Base-by-base conservation (phyloP, 1,139 yeast species). In the Saccharomyces hybrid region DNA sequence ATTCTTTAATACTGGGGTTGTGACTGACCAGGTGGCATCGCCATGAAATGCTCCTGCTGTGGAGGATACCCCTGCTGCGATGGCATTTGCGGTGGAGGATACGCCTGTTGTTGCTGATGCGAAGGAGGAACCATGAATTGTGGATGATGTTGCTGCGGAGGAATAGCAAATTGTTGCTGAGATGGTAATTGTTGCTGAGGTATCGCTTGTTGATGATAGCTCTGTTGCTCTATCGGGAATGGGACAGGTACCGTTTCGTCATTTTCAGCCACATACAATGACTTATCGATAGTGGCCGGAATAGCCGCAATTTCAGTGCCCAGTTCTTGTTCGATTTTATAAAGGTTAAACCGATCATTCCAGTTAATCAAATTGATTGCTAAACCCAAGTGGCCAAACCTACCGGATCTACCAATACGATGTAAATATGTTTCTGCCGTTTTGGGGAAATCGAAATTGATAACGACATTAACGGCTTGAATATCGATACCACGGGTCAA, bases 331-430 rank as follows among this genome's bases (percentile, higher is more conserved):
- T 93, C 99, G 66, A 93, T 91, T 73, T 89, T 89, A 75, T 90
- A 93, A 67, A 93, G 79, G 67, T 87, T 88, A 74, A 88, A 90
- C 70, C 98, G 83, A 71, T 95, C 99, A 68, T 90, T 86, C 97
- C 98, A 93, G 72, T 91, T 88, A 77, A 93, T 90, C 67, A 93
- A 82, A 74, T 93, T 95, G 69, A 93, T 91, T 48, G 99, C 99
- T 70, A 93, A 80, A 78, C 99, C 99, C 70, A 91, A 82, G 72
- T 95, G 99, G 63, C 99, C 99, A 70, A 90, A 93, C 79, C 99
- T 87, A 64, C 99, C 99, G 3, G 97, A 90, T 78, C 99, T 91
- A 78, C 99, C 98, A 68, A 93, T 95, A 80, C 99, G 88, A 75
- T 93, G 99, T 65, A 93, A 81, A 73, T 93, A 93, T 48, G 98